phyloP scores from a whole-genome alignment of 2,329 filamentous ascomycete genomes.

The Pyricularia pennisetigena region DNA sequence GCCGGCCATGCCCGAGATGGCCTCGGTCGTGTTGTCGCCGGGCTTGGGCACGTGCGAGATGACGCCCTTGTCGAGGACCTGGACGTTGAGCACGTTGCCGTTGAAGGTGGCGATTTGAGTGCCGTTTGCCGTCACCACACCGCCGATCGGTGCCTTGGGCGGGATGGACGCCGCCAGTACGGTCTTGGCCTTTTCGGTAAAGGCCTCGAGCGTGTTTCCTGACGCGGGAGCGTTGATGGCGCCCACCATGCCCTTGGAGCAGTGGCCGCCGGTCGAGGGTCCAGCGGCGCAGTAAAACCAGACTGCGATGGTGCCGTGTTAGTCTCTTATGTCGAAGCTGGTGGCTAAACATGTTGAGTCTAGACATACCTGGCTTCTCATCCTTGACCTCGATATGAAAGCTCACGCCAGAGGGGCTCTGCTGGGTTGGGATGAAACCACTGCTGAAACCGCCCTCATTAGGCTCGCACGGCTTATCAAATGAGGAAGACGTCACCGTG shows the following conservation, averaged over 20 bases:
- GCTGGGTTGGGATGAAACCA: conserved; percentile 24
- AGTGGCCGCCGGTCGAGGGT: conserved; percentile 21
- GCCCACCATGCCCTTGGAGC: conserved; percentile 34
- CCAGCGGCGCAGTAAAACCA: conserved; percentile 26
- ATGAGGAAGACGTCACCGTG: conserved; percentile 28
- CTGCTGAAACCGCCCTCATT: conserved; percentile 26
- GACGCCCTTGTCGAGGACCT: conserved; percentile 12
- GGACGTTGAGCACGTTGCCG: conserved; percentile 17
- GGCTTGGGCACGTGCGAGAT: conserved; percentile 17
- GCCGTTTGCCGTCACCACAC: conserved; percentile 23
- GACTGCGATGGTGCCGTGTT: conserved; percentile 7
- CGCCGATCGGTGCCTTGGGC: conserved; percentile 20
- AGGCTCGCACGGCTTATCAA: conserved; percentile 28
- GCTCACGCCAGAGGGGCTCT: conserved; percentile 19
- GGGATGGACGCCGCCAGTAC: conserved; percentile 23
- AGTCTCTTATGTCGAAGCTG: background rate
- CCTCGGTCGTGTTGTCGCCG: conserved; percentile 14
- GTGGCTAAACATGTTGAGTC: background rate
- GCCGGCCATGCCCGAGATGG: conserved; percentile 22
- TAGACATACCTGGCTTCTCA: conserved; percentile 14
- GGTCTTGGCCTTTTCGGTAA: conserved; percentile 20
- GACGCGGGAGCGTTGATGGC: conserved; percentile 29
- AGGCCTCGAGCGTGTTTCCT: conserved; percentile 29
- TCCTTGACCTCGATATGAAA: conserved; percentile 22
- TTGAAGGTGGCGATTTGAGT: conserved; percentile 17